Conservation (phyloP, 352 stramenopile species). For the Phytophthora pini region DNA sequence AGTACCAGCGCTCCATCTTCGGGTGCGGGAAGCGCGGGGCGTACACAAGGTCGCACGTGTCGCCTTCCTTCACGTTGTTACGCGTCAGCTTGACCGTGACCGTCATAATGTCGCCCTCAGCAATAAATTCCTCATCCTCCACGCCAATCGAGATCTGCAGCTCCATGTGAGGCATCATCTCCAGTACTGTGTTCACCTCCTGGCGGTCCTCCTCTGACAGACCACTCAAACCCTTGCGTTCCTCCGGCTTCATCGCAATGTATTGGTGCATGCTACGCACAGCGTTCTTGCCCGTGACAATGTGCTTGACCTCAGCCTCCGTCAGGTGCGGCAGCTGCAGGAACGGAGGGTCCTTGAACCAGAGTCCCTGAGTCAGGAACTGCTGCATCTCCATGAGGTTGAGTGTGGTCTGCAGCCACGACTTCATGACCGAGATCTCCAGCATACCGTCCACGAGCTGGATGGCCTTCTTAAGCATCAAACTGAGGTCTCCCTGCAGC, state of each 20-base stretch:
- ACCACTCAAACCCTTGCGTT: conserved; percentile 94
- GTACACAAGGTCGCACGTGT: conserved; percentile 96
- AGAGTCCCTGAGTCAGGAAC: conserved; percentile 97
- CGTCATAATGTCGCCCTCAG: conserved; percentile 99
- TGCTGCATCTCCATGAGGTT: conserved; percentile 98
- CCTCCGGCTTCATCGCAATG: conserved; percentile 87
- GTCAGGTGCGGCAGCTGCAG: conserved; percentile 93
- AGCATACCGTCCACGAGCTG: conserved; percentile 99
- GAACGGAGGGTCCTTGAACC: conserved; percentile 92
- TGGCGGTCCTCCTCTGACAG: conserved; percentile 92
- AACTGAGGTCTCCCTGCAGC: conserved; percentile 91
- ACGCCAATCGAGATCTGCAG: conserved; percentile 92
- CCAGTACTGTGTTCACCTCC: conserved; percentile 94
- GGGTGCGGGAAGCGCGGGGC: conserved; percentile 96
- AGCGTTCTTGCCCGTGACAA: conserved; percentile 92
- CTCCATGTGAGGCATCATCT: conserved; percentile 96
- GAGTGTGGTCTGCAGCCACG: conserved; percentile 94
- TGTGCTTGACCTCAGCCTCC: conserved; percentile 92
- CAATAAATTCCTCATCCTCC: conserved; percentile 94
- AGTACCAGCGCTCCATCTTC: conserved; percentile 97
- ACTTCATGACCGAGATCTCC: conserved; percentile 96
- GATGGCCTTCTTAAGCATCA: conserved; percentile 96
- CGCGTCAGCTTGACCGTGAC: conserved; percentile 96
- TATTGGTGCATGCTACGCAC: conserved; percentile 95
- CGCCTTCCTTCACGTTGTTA: conserved; percentile 96